phyloP scores from a whole-genome alignment of 2,329 filamentous ascomycete genomes.

The Trichophaea hybrida region DNA sequence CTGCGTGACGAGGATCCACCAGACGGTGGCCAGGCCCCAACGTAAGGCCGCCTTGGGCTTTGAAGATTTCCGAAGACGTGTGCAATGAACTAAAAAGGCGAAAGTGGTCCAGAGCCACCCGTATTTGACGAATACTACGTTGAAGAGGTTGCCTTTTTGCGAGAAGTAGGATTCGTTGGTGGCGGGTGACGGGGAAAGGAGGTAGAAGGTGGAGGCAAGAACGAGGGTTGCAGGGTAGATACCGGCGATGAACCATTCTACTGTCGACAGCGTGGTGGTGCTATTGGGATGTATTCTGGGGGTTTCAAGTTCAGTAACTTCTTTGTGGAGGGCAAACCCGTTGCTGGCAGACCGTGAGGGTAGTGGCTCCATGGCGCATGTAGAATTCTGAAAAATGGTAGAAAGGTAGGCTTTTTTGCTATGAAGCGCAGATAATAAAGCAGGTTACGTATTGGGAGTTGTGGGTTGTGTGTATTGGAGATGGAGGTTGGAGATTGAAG shows the following conservation, averaged over 20 bases:
- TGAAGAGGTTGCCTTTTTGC: conserved; percentile 83
- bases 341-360: background rate
- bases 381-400: no score
- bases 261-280: background rate
- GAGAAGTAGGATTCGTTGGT: conserved; percentile 75
- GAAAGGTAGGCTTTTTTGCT: no score
- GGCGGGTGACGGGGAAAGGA: conserved; percentile 55
- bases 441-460: no score
- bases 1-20: conserved; percentile 82
- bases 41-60: conserved; percentile 46
- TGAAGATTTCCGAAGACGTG: conserved; percentile 46
- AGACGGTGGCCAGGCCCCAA: conserved; percentile 56
- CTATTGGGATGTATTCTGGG: background rate
- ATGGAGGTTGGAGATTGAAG: no score
- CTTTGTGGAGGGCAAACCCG: background rate
- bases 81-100: conserved; percentile 55
- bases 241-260: conserved; percentile 39
- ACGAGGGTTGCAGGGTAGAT: conserved; percentile 66
- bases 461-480: no score
- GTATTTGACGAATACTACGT: conserved; percentile 82
- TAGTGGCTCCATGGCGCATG: background rate
- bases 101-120: conserved; percentile 85
- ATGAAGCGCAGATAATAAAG: no score
- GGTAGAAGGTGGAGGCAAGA: conserved; percentile 67
- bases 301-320: background rate